Percentiles rank a stretch among this genome's conserved stretches.
Evolutionary conservation across 148 eudicot species (phyloP).

Genomic region (Vaccinium macrocarpon): DNA sequence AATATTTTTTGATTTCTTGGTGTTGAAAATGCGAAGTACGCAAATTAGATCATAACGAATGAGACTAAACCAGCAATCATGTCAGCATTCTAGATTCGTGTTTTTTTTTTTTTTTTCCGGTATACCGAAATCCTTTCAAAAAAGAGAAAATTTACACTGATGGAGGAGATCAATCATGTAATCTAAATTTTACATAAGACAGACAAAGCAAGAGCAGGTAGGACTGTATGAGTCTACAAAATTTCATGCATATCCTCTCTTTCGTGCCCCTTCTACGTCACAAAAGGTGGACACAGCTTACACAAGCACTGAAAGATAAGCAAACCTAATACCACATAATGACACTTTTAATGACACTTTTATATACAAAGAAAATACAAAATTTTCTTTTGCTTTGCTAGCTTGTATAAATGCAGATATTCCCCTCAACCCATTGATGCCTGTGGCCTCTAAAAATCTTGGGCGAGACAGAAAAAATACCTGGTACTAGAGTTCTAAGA

Average conservation of each 20-base stretch:
- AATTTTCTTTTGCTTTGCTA: conserved; percentile 10
- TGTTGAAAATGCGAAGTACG: no score
- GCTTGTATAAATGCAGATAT: not conserved
- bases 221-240: not conserved
- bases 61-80: not conserved
- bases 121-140: not conserved
- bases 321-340: conserved; percentile 12
- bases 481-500: not conserved
- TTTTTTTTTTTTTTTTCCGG: no score
- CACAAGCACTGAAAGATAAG: conserved; percentile 4
- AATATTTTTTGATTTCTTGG: no score
- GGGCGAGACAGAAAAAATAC: not conserved
- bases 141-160: not conserved
- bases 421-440: not conserved
- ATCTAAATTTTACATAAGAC: not conserved
- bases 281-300: conserved; percentile 2
- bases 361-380: not conserved
- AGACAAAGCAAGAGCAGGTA: not conserved
- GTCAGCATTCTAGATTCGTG: not conserved
- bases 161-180: conserved; percentile 2
- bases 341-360: not conserved
- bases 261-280: not conserved
- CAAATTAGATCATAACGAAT: not conserved
- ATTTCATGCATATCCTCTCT: not conserved
- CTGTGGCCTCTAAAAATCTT: not conserved